Conservation (phyloP, 345 rosid genomes). For the Salix brachista region DNA sequence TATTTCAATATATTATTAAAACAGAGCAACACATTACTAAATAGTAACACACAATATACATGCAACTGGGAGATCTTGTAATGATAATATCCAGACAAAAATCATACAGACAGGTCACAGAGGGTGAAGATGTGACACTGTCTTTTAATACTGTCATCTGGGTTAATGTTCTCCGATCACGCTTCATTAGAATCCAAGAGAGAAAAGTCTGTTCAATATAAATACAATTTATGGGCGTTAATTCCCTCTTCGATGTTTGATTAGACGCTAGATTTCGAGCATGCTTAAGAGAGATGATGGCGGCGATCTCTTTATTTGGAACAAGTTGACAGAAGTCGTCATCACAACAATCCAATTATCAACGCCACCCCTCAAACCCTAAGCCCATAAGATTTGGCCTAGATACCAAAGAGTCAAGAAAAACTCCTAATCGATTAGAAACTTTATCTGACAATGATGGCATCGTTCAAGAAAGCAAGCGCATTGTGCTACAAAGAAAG, state of each 20-base stretch:
- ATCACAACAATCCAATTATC: too few relatives aligned
- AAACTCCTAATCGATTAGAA: slow-evolving; percentile 14
- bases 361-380: neutral
- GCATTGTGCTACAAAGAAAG: slow-evolving; percentile 18
- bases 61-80: neutral
- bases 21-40: too few relatives aligned
- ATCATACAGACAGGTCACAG: neutral
- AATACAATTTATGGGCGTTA: neutral
- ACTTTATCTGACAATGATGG: slow-evolving; percentile 36
- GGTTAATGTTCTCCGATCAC: slow-evolving; percentile 33
- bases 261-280: neutral
- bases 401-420: neutral
- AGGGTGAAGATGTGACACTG: slow-evolving; percentile 32
- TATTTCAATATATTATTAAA: too few relatives aligned
- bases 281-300: neutral
- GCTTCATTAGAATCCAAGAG: slow-evolving; percentile 28
- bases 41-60: neutral
- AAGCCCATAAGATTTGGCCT: neutral
- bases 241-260: slow-evolving; percentile 2
- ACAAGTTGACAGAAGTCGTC: neutral
- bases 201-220: slow-evolving; percentile 2
- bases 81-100: neutral
- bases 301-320: neutral
- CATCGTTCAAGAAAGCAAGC: slow-evolving; percentile 44
- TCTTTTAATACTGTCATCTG: slow-evolving; percentile 19